A percentile compares a stretch with the other conserved stretches of the same genome.
These are phyloP conservation scores for Trypanosomatidae sp. DNA, from an alignment of 208 protist species.

Conservation along the genomic window DNA sequence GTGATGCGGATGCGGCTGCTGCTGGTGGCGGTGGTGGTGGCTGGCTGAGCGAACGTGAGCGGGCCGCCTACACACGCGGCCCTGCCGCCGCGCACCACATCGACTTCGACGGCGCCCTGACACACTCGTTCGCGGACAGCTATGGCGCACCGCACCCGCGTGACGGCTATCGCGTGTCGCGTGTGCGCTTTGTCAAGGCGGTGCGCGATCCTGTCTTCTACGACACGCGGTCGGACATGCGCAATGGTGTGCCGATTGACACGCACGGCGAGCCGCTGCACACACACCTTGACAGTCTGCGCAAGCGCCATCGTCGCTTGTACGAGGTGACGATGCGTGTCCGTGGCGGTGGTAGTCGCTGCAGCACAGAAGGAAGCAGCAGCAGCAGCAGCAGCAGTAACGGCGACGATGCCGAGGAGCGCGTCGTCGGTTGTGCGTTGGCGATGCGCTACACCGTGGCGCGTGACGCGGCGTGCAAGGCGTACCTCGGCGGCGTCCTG, in stretches of 20 bases:
- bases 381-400: too few relatives aligned
- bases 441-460: constrained; percentile 48
- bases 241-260: constrained; percentile 61
- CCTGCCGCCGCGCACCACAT: constrained; percentile 35
- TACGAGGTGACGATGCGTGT: constrained; percentile 73
- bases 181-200: constrained; percentile 39
- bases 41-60: constrained; percentile 40
- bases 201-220: constrained; percentile 71
- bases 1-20: too few relatives aligned
- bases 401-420: constrained; percentile 10
- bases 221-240: constrained; percentile 55
- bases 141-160: constrained; percentile 42
- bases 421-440: constrained; percentile 35
- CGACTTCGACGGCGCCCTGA: constrained; percentile 19
- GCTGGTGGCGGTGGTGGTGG: too few relatives aligned
- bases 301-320: constrained; percentile 24
- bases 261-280: constrained; percentile 33
- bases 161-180: constrained; percentile 34
- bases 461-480: constrained; percentile 40
- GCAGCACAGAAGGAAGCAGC: too few relatives aligned
- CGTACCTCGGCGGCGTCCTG: constrained; percentile 45
- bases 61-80: constrained; percentile 16
- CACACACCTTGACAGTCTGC: constrained; percentile 35
- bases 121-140: constrained; percentile 28
- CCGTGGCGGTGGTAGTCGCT: not conserved